Evolutionary conservation across 164 flowering plant genomes (phyloP).

Genomic region (Chimonanthus praecox): DNA sequence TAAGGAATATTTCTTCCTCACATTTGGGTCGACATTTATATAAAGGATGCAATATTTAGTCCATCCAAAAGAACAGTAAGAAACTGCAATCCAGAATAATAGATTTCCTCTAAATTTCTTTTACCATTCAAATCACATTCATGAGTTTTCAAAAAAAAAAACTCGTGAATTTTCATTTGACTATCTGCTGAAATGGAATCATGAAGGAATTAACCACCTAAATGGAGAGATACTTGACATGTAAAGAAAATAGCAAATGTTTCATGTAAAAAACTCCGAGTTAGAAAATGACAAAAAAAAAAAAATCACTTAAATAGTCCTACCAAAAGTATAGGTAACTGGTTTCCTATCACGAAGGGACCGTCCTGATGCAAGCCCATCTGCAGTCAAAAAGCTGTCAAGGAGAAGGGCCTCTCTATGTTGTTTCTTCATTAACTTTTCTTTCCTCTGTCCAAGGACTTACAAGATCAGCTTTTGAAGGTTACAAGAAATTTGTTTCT

Average conservation of each 20-base stretch:
- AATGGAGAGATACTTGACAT: background rate
- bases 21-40: background rate
- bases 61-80: background rate
- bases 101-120: background rate
- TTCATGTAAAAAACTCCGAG: background rate
- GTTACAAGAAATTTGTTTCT: background rate
- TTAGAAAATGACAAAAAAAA: background rate
- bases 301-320: slow-evolving; percentile 13
- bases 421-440: slow-evolving; percentile 86
- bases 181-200: background rate
- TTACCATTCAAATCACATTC: background rate
- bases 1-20: background rate
- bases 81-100: background rate
- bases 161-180: background rate
- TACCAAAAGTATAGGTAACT: slow-evolving; percentile 97
- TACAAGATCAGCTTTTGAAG: slow-evolving; percentile 6
- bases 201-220: background rate
- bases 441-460: slow-evolving; percentile 61
- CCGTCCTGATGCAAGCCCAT: slow-evolving; percentile 86
- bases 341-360: slow-evolving; percentile 97
- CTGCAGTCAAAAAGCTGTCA: slow-evolving; percentile 60
- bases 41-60: background rate
- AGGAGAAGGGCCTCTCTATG: slow-evolving; percentile 94
- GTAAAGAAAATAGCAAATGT: background rate
- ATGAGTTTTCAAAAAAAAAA: too few species aligned